phyloP scores from a whole-genome alignment of 805 yeast genomes.

The Ogataea kodamae region DNA sequence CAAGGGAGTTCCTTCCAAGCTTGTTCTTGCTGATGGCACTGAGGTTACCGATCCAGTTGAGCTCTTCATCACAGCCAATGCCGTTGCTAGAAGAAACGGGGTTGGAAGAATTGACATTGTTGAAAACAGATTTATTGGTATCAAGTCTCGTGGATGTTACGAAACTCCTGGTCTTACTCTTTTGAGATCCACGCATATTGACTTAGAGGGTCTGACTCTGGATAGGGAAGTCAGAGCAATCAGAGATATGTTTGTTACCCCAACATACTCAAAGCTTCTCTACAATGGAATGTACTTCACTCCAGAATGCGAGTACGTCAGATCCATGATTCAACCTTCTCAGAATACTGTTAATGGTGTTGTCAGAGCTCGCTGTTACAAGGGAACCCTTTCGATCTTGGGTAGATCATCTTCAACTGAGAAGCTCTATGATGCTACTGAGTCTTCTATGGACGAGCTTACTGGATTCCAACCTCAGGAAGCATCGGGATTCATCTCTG shows the following conservation, averaged over 20 bases:
- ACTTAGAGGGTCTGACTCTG: slow-evolving; percentile 92
- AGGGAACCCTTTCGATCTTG: slow-evolving; percentile 77
- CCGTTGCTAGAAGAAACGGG: slow-evolving; percentile 97
- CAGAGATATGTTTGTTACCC: slow-evolving; percentile 95
- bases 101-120: slow-evolving; percentile 99
- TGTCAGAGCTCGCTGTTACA: slow-evolving; percentile 90
- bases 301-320: slow-evolving; percentile 96
- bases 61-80: slow-evolving; percentile 86
- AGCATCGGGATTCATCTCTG: slow-evolving; percentile 95
- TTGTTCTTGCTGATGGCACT: slow-evolving; percentile 57
- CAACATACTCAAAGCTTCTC: slow-evolving; percentile 81
- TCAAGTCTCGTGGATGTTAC: slow-evolving; percentile 98
- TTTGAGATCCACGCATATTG: slow-evolving; percentile 91
- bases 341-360: slow-evolving; percentile 94
- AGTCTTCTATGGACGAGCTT: slow-evolving; percentile 98
- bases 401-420: slow-evolving; percentile 97
- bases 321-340: slow-evolving; percentile 91
- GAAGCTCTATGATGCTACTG: slow-evolving; percentile 95
- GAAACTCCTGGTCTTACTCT: slow-evolving; percentile 98
- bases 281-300: slow-evolving; percentile 98
- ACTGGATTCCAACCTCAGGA: slow-evolving; percentile 97
- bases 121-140: slow-evolving; percentile 97
- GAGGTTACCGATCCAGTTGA: slow-evolving; percentile 84
- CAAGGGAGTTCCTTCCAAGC: slow-evolving; percentile 84
- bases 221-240: slow-evolving; percentile 97